Base-by-base conservation (phyloP, 2,329 filamentous ascomycete species). In the Ustulina deusta region DNA sequence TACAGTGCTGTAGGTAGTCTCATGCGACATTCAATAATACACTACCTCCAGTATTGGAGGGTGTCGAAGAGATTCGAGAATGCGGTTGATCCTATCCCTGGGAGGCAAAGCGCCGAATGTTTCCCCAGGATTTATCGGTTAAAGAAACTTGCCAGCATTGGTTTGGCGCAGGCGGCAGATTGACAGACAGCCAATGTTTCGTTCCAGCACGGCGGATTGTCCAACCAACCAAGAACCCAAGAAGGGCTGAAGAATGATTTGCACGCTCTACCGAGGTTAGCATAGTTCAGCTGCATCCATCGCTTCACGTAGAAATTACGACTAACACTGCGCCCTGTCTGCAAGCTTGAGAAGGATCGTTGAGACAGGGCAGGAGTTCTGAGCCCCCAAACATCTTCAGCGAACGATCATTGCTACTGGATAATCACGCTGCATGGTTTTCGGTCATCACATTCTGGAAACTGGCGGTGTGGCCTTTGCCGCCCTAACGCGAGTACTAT, bases 61-160 rank as follows among this genome's bases (percentile, higher is more conserved):
- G 51, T 27, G 17, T 3, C n/a, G 29, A 52, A 49, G 54, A 58
- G 36, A 62, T 65, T 59, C 49, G 36, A 63, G 58, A 56, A 61
- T 40, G 54, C 52, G 52, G 29, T 57, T 57, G 51, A 63, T 61
- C 69, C 56, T 63, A 55, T 44, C 63, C 66, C 32, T 56, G 48
- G 57, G 22, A 22, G 69, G 69, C 40, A 71, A 66, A 52, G 66
- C 66, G 69, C 57, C 27, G 61, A 61, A 36, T 20, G 49, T 59
- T 71, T 71, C 69, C 69, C 69, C 69, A 69, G 61, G 67, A 71
- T 69, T 65, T 67, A 59, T 63, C 63, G 69, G 66, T 71, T 69
- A 49, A 66, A 67, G 61, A 62, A 65, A 63, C 62, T 65, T 60
- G 65, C 65, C 68, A 42, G 62, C 62, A 34, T 64, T 49, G 66